Evolutionary conservation across 768 basidiomycete genomes (phyloP), one percentile per base, ranked within the genome.

Genomic region (Pholiota conissans): DNA sequence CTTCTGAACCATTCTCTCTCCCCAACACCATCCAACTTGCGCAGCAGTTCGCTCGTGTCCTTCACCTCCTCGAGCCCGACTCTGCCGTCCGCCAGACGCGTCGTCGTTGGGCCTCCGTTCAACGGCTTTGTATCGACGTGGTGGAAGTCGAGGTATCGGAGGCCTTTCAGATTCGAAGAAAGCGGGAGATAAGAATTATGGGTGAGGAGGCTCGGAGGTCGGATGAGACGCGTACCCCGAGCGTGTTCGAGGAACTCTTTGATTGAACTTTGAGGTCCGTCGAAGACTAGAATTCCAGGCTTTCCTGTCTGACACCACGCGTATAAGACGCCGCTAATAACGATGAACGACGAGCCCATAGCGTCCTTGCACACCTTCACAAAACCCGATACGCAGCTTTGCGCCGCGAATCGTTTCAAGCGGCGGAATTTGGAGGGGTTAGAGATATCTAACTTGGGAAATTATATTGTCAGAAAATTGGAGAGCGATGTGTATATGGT

Each of bases 81-180:
- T 54, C 66, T 67, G 2, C 61, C 65, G 28, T 67, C 63, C 11
- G 69, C 65, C 27, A 74, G 34, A 18, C 68, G 67, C 7, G 29
- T 24, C 20, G n/a, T 2, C 5, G 51, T 39, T 10, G 16, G 18
- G 8, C 29, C 50, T 42, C 50, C 28, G 1, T 55, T 58, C 29
- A 75, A 59, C 27, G 66, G 67, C 9, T 69, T 69, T 2, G 74
- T 78, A 57, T 71, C 71, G 9, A 79, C 67, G 47, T 78, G 76
- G 56, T 72, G 76, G 56, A 78, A 78, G 49, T 76, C 74, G n/a
- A 78, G 69, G 61, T 78, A 79, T 1, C 76, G 73, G 52, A 78
- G 62, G 22, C 69, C 77, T 78, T 22, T 29, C 18, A n/a, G n/a
- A n/a, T n/a, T n/a, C n/a, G 24, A 13, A 18, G 27, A 30, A 32